These are phyloP conservation scores for Carex arenaria DNA, from an alignment of 202 grass and related monocot species.

Conservation along the genomic window DNA sequence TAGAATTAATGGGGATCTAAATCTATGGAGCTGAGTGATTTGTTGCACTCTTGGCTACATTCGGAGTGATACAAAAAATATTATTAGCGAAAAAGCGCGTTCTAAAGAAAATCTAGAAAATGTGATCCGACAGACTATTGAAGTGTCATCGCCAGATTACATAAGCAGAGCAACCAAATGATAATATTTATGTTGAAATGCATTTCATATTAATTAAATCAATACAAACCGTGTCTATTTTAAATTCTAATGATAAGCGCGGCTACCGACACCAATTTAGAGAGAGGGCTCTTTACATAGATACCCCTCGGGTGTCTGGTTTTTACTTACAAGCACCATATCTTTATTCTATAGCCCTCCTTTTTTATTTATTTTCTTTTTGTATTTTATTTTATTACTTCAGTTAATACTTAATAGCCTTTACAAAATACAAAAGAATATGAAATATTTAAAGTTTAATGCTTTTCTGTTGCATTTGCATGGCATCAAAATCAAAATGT, in stretches of 20 bases:
- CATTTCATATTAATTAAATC: slow-evolving; percentile 9
- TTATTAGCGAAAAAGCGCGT: neutral
- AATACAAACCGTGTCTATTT: neutral
- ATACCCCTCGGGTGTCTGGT: neutral
- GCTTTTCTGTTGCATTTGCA: neutral
- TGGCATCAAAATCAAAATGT: neutral
- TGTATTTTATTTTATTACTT: neutral
- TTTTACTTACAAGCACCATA: neutral
- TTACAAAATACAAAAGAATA: neutral
- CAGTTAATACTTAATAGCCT: neutral
- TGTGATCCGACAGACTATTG: neutral
- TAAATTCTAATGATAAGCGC: slow-evolving; percentile 3
- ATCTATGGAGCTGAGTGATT: neutral
- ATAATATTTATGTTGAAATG: neutral
- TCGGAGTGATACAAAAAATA: neutral
- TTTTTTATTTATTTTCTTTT: neutral
- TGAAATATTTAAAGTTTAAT: neutral
- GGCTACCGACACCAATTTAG: slow-evolving; percentile 7
- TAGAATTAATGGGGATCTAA: no score
- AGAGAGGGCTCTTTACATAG: neutral
- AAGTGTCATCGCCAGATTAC: slow-evolving; percentile 8
- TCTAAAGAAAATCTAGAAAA: slow-evolving; percentile 6
- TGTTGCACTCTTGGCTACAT: neutral
- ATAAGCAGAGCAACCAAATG: slow-evolving; percentile 17
- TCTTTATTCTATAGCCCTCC: neutral